Evolutionary conservation across 129 eudicot genomes (phyloP), one percentile per base, ranked within the genome.

Genomic region (Lactuca saligna): DNA sequence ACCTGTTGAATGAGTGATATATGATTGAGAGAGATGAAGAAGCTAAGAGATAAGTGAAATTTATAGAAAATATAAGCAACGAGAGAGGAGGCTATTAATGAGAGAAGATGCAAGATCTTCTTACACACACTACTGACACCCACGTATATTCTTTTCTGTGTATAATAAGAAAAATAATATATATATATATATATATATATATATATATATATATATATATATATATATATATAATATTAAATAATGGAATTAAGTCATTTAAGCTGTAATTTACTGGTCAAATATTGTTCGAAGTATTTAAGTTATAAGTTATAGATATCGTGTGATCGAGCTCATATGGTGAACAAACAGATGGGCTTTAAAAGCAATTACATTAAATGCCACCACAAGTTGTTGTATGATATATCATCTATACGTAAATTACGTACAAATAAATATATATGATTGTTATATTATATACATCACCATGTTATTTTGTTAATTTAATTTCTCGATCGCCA

Each of bases 81-180:
- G 46, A 57, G 54, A 69, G 77, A 59, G 50, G 81, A 65, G 60
- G 81, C 81, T 70, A 75, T 79, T 69, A 70, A 82, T 78, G 58
- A 44, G 46, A 68, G 55, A 53, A 75, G 74, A 78, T 61, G 46
- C 57, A 51, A 34, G 39, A 12, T 41, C 31, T 17, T 54, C 63
- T 54, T 55, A 58, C 59, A 68, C 69, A 4, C 42, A 68, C 34
- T 31, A 54, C 6, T 61, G 63, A 61, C 42, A 15, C 65, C 65
- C 29, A 61, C 48, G 8, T 35, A 3, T 60, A 4, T 60, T 33
- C 17, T 8, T 12, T 32, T 66, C 48, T 50, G 17, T 66, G 4
- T 50, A 7, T 49, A 32, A 7, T 49, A 32, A 12, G 7, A 53
- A 53, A 13, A 53, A 46, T 0, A 46, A 46, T 46, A 46, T 46